Conservation (phyloP, 2,329 filamentous ascomycete species). For the Knoxdaviesia capensis region DNA sequence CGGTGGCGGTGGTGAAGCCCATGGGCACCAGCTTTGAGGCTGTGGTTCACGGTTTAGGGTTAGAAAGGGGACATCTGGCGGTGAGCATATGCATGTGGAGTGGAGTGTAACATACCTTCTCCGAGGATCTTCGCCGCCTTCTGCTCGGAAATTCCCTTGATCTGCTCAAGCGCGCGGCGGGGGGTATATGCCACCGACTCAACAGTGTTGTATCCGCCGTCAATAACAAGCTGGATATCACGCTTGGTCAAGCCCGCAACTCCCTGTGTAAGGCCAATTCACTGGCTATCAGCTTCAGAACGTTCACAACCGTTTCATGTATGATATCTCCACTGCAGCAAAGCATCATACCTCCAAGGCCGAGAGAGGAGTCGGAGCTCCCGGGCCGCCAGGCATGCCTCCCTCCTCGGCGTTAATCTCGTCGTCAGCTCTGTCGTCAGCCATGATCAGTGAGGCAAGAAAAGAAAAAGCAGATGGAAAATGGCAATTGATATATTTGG, state of each 20-base stretch:
- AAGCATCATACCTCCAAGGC: conserved; percentile 54
- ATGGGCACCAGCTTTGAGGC: conserved; percentile 93
- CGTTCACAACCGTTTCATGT: too few relatives aligned
- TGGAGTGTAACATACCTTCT: conserved; percentile 41
- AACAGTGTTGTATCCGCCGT: conserved; percentile 87
- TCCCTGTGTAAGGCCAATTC: conserved; percentile 33
- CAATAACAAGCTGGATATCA: conserved; percentile 81
- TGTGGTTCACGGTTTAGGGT: conserved; percentile 31
- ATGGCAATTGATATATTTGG: too few relatives aligned
- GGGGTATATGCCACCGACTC: conserved; percentile 89
- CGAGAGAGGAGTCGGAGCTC: conserved; percentile 76
- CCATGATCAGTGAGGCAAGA: conserved; percentile 13
- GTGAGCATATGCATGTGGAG: conserved; percentile 3
- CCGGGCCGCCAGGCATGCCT: conserved; percentile 51
- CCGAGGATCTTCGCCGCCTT: conserved; percentile 82
- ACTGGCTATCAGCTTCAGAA: neutral
- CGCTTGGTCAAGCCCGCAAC: conserved; percentile 78
- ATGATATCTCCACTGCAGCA: too few relatives aligned
- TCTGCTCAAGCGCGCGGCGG: conserved; percentile 67
- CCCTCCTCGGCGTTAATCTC: conserved; percentile 38
- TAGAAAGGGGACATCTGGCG: conserved; percentile 1
- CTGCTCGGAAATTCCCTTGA: conserved; percentile 95
- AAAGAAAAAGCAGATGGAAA: neutral
- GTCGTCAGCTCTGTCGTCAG: too few relatives aligned
- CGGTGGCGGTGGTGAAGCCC: conserved; percentile 96